Evolutionary conservation across 2,329 filamentous ascomycete genomes (phyloP).

Genomic region (Neonectria coccinea): DNA sequence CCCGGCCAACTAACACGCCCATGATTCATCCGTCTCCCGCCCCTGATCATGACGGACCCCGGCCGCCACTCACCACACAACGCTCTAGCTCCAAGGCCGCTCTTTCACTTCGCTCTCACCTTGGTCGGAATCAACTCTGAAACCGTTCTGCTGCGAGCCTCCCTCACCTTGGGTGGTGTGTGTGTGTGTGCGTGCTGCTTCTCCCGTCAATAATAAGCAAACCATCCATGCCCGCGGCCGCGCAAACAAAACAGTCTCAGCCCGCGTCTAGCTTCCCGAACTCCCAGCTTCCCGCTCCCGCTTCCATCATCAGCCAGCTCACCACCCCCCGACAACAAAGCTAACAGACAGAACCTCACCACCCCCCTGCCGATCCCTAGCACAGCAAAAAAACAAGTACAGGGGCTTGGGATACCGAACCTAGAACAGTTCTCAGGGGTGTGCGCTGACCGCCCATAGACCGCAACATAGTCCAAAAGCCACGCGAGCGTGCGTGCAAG

Average conservation of each 20-base stretch:
- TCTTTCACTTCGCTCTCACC: conserved; percentile 13
- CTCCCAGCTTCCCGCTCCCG: conserved; percentile 6
- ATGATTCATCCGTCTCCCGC: neutral
- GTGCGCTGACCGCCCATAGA: conserved; percentile 15
- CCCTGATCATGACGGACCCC: conserved; percentile 16
- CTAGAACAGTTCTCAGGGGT: conserved; percentile 20
- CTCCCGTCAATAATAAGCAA: neutral
- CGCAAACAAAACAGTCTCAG: neutral
- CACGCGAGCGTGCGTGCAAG: conserved; percentile 15
- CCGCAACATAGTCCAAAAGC: conserved; percentile 19
- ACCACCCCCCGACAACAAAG: conserved; percentile 22
- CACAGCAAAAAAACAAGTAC: conserved; percentile 35
- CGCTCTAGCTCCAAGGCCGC: neutral
- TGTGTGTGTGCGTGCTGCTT: neutral
- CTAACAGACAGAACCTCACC: conserved; percentile 16
- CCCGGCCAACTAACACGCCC: conserved; percentile 8
- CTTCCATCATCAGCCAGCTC: conserved; percentile 2
- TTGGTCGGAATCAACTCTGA: conserved; percentile 8
- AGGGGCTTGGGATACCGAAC: conserved; percentile 32
- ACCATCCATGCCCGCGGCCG: neutral
- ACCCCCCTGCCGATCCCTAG: conserved; percentile 46
- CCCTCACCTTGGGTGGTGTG: neutral
- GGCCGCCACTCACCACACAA: conserved; percentile 12
- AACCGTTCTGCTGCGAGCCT: neutral
- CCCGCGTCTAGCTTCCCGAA: conserved; percentile 26